Conservation (phyloP, 345 rosid genomes). For the Barbarea vulgaris region DNA sequence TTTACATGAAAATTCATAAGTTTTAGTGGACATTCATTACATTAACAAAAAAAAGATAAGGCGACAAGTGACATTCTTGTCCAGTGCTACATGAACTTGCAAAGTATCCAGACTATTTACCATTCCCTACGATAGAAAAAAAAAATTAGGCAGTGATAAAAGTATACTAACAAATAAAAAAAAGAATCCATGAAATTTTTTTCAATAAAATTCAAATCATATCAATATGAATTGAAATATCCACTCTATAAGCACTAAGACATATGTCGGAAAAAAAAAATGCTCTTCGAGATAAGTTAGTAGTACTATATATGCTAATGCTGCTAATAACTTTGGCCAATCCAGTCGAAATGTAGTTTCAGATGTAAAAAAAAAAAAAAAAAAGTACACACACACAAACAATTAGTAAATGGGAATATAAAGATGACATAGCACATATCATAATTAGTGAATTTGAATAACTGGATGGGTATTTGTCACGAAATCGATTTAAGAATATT, state of each 20-base stretch:
- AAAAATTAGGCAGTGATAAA: neutral
- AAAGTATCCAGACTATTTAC: neutral
- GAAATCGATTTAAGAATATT: conserved; percentile 27
- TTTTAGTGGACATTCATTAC: neutral
- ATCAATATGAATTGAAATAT: neutral
- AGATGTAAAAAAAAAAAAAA: neutral
- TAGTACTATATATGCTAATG: neutral
- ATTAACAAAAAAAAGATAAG: too few species aligned
- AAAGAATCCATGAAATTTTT: neutral
- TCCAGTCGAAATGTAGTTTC: neutral
- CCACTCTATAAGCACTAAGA: neutral
- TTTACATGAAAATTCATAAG: neutral
- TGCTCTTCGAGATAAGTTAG: neutral
- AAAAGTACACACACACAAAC: neutral
- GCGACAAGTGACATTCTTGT: neutral
- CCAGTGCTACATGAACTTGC: neutral
- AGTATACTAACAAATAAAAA: neutral
- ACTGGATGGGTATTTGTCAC: conserved; percentile 26
- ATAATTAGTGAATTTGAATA: conserved; percentile 6
- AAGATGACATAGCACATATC: neutral
- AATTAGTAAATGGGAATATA: conserved; percentile 11
- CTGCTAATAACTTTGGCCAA: neutral
- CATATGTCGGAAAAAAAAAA: too few species aligned
- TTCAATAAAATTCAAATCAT: neutral
- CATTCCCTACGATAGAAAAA: neutral